A percentile compares a stretch with the other conserved stretches of the same genome.
These are phyloP conservation scores for Nakazawaea anatomiae DNA, from an alignment of 805 yeast species.

Conservation along the genomic window DNA sequence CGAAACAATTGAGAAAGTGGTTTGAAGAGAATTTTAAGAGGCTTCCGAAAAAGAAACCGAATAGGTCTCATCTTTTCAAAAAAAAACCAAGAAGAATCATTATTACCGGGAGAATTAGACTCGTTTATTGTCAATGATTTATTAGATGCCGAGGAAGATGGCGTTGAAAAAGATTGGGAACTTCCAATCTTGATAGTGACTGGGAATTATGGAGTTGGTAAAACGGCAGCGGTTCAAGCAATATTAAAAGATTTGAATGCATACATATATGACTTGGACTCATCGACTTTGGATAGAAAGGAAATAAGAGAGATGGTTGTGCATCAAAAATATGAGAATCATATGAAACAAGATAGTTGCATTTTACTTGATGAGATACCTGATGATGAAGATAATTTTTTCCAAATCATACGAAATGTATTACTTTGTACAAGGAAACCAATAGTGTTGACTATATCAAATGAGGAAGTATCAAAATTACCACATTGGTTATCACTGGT, in stretches of 20 bases:
- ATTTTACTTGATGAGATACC: conserved; percentile 10
- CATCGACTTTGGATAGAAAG: conserved; percentile 7
- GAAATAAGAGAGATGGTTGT: conserved; percentile 7
- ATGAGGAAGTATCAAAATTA: not conserved
- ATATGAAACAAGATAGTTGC: conserved; percentile 9
- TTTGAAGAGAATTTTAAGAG: conserved; percentile 1
- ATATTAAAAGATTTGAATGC: conserved; percentile 2
- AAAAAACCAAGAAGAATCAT: conserved; percentile 1
- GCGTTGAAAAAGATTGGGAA: conserved; percentile 4
- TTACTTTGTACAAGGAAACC: conserved; percentile 9
- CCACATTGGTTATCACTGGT: conserved; percentile 8
- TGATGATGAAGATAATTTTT: conserved; percentile 9
- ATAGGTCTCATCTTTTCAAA: conserved; percentile 8
- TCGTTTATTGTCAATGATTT: conserved; percentile 8
- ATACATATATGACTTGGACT: conserved; percentile 7
- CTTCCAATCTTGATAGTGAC: conserved; percentile 5
- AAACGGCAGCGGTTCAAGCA: conserved; percentile 3
- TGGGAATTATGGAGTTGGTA: conserved; percentile 9
- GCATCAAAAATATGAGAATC: conserved; percentile 10
- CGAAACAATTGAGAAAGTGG: not conserved
- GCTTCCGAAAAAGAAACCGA: conserved; percentile 9
- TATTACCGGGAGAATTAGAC: not conserved
- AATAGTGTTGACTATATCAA: conserved; percentile 3
- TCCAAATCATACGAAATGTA: not conserved
- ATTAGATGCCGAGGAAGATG: not conserved